Base-by-base conservation (phyloP, 164 flowering plant species). In the Vitis rupestris region DNA sequence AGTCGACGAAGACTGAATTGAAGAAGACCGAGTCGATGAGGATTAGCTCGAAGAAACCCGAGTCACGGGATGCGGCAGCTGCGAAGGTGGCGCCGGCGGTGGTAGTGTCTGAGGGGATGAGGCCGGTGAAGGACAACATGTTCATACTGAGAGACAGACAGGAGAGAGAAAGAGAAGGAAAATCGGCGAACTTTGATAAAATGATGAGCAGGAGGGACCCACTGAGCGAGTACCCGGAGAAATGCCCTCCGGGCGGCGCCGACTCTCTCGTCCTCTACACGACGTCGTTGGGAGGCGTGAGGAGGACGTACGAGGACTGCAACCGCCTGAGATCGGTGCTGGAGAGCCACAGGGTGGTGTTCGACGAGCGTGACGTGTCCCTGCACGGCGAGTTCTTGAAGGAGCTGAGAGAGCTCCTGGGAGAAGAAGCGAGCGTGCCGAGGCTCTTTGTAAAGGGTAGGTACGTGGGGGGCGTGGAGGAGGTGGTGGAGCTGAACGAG, bases 301-400 rank as follows among this genome's bases (percentile, higher is more conserved):
- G 99, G 1, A 79, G 87, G 17, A 96, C 99, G 50, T 85, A 74
- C 79, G 98, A 93, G 74, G 91, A 90, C 65, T 96, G 98, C 77
- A 77, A 74, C 70, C 71, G 79, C 1, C 85, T 73, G 19, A 64
- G 86, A 75, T 56, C 80, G 31, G 61, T 88, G 12, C 50, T 95
- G 64, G 99, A 93, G 72, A 56, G 44, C 14, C 87, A 88, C 52
- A 70, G 80, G n/a, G 88, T 88, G 60, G 87, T 78, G 64, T 76
- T 85, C 59, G 97, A 91, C 79, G 99, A 93, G 83, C 82, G 98
- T 0, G 94, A 95, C 81, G 91, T 93, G 79, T 76, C 98, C 52
- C 55, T 95, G 64, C 94, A 93, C 71, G 94, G 85, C 0, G 87
- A 72, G 79, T 90, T 75, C 59, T 61, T 81, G 75, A 72, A n/a